Conservation (phyloP, 169 alveolate species). For the Eimeria tenella region DNA sequence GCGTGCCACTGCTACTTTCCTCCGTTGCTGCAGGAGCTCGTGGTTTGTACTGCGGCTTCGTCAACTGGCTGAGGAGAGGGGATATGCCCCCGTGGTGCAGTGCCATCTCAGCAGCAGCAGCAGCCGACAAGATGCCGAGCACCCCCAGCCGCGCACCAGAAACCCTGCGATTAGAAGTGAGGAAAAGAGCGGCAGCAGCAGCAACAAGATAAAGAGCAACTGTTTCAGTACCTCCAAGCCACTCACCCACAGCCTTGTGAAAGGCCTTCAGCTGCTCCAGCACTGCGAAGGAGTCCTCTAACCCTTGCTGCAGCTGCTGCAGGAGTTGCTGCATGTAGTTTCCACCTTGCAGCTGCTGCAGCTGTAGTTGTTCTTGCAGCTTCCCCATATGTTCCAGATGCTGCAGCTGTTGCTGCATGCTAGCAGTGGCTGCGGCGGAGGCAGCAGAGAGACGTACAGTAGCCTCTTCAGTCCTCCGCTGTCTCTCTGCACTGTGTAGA, state of each 20-base stretch:
- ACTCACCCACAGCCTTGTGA: conserved; percentile 46
- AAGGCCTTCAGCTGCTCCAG: conserved; percentile 71
- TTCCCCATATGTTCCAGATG: conserved; percentile 34
- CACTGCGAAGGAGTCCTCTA: conserved; percentile 41
- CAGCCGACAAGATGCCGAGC: neutral
- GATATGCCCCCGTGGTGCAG: conserved; percentile 47
- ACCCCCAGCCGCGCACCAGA: conserved; percentile 34
- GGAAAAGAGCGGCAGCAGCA: neutral
- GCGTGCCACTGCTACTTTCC: neutral
- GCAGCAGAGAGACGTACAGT: conserved; percentile 67
- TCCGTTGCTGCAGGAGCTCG: neutral
- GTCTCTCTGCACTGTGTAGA: conserved; percentile 76
- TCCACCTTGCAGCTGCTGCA: conserved; percentile 70
- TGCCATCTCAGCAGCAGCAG: conserved; percentile 45
- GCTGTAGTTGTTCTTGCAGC: conserved; percentile 47
- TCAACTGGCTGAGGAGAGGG: neutral
- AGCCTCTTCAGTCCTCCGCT: conserved; percentile 63
- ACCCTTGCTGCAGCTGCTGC: conserved; percentile 54
- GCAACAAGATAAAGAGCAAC: conserved; percentile 23
- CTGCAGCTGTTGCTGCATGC: conserved; percentile 50
- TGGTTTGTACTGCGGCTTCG: neutral
- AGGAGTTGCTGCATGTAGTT: conserved; percentile 63
- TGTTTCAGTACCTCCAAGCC: conserved; percentile 46
- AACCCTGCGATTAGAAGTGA: conserved; percentile 41
- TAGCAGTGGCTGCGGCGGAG: conserved; percentile 41